Evolutionary conservation across 192 early-diverging fungal species (phyloP).

Genomic region (Chytriomyces sp.): DNA sequence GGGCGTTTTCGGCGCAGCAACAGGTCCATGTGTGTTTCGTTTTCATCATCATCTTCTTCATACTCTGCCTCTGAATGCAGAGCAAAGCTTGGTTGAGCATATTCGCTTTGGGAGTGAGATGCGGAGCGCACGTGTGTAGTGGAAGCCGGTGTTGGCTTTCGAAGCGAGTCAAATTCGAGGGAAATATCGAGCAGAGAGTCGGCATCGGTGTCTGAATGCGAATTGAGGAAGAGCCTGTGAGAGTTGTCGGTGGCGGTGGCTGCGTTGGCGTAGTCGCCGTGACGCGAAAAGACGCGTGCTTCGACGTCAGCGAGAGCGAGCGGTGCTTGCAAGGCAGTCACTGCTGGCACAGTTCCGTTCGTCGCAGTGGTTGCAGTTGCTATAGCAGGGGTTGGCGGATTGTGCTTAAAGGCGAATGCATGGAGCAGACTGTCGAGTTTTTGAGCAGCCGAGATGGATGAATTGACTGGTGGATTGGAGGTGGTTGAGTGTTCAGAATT

Average conservation of each 20-base stretch:
- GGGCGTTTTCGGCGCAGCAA: too few species aligned
- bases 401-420: not conserved
- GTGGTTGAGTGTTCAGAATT: not conserved
- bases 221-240: not conserved
- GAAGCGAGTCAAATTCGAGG: not conserved
- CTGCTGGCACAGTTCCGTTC: too few species aligned
- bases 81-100: not conserved
- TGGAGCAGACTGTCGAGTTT: not conserved
- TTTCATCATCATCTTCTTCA: constrained; percentile 1
- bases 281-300: not conserved
- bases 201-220: not conserved
- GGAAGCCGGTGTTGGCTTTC: not conserved
- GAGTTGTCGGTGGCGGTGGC: not conserved
- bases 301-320: not conserved
- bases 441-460: not conserved
- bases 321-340: too few species aligned
- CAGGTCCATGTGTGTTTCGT: too few species aligned
- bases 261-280: not conserved
- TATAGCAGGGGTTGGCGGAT: not conserved
- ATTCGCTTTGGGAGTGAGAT: constrained; percentile 6
- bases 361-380: not conserved
- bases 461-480: not conserved
- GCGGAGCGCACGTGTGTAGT: not conserved
- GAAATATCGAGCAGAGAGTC: not conserved
- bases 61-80: not conserved